A percentile compares a stretch with the other conserved stretches of the same genome.
These are phyloP conservation scores for Leucosporidium yakuticum DNA, from an alignment of 768 basidiomycete genomes.

Conservation along the genomic window DNA sequence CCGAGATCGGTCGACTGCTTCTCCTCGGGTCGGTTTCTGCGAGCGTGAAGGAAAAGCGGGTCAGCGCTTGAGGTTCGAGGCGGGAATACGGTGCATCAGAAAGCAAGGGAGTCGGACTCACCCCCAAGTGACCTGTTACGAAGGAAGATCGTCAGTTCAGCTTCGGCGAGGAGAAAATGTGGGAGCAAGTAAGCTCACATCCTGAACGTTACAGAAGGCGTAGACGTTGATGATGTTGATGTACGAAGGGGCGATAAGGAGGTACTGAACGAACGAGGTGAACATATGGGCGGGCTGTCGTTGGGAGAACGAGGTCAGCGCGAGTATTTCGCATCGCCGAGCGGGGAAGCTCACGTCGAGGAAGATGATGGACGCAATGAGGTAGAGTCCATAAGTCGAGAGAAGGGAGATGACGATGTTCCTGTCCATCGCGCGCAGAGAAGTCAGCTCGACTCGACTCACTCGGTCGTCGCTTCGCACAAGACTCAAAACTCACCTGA, in stretches of 20 bases:
- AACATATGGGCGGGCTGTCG: constrained; percentile 92
- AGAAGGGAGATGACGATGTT: constrained; percentile 78
- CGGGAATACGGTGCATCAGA: too few relatives aligned
- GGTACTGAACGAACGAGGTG: constrained; percentile 88
- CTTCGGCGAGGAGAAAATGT: not conserved
- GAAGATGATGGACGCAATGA: constrained; percentile 74
- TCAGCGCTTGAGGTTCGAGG: not conserved
- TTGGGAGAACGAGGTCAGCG: not conserved
- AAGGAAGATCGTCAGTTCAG: constrained; percentile 8
- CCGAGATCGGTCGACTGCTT: constrained; percentile 71
- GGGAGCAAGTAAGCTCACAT: not conserved
- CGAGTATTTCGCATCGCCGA: not conserved
- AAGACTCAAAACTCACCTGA: constrained; percentile 6
- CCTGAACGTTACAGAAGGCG: constrained; percentile 35
- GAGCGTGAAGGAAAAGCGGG: constrained; percentile 70
- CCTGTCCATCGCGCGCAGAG: constrained; percentile 51
- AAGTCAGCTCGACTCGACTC: constrained; percentile 7
- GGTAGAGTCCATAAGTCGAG: constrained; percentile 84
- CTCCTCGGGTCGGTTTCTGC: constrained; percentile 90
- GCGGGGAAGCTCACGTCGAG: constrained; percentile 52
- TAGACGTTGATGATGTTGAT: constrained; percentile 64
- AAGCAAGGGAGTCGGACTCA: not conserved
- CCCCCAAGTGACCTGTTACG: constrained; percentile 18
- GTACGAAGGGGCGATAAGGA: constrained; percentile 86
- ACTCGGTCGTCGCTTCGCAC: not conserved